Conservation (phyloP, 1,284 basidiomycete species). For the Malassezia furfur region DNA sequence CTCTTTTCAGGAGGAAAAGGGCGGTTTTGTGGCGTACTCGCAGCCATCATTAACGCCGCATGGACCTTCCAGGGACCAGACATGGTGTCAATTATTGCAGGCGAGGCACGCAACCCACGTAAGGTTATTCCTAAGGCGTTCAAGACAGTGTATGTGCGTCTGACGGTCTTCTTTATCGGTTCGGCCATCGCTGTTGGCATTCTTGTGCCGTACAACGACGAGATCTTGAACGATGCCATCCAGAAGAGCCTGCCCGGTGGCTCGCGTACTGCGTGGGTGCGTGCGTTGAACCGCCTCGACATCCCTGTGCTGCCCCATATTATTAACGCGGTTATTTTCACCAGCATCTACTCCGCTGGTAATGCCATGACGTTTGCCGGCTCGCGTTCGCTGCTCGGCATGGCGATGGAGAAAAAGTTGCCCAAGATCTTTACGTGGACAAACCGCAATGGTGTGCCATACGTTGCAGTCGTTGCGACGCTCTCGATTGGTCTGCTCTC, state of each 20-base stretch:
- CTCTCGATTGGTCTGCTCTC: conserved; percentile 53
- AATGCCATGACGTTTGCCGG: conserved; percentile 72
- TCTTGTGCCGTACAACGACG: conserved; percentile 33
- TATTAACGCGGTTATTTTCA: conserved; percentile 69
- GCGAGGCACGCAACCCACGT: conserved; percentile 51
- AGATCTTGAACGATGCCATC: conserved; percentile 15
- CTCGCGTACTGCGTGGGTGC: not conserved
- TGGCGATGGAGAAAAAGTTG: conserved; percentile 66
- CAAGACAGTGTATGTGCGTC: conserved; percentile 42
- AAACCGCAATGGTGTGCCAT: not conserved
- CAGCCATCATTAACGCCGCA: conserved; percentile 54
- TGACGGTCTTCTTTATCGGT: conserved; percentile 49
- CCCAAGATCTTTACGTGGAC: conserved; percentile 49
- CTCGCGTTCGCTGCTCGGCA: conserved; percentile 64
- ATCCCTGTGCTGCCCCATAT: conserved; percentile 23
- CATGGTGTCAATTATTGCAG: conserved; percentile 71
- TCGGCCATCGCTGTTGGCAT: conserved; percentile 50
- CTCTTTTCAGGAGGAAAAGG: conserved; percentile 54
- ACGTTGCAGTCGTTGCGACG: not conserved
- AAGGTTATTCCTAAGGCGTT: conserved; percentile 33
- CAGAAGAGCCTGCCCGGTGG: not conserved
- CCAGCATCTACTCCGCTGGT: conserved; percentile 72
- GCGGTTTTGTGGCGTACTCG: conserved; percentile 49
- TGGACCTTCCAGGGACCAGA: conserved; percentile 75
- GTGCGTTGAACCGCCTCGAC: not conserved